Base-by-base conservation (phyloP, 2,329 filamentous ascomycete species). In the Onygena corvina region DNA sequence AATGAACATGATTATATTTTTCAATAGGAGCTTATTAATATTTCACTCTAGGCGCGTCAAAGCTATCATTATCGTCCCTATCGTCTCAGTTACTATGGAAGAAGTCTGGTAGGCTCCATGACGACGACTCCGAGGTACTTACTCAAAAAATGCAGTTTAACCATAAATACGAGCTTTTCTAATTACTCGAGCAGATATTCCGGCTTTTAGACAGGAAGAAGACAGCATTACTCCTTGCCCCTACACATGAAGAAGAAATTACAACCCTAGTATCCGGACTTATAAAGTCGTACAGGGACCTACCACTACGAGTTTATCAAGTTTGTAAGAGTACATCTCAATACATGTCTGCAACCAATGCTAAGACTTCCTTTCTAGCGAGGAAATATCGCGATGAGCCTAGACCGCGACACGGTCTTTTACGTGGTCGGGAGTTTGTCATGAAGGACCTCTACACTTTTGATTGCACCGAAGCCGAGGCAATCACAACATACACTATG, bases 371-470 rank as follows among this genome's bases (percentile, higher is more conserved):
- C n/a, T 21, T 12, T 18, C 48, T 21, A 86, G 83, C 86, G 25
- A 79, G 90, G 42, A 98, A 98, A 66, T 98, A 96, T 61, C 80
- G 92, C 45, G 92, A 98, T 68, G 92, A 98, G 67, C 77, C 83
- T 50, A 77, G 92, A 21, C 92, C 92, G 16, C 79, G 92, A 27
- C 86, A 94, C 58, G 92, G 92, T 9, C 73, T 98, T 1, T 72
- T 98, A 6, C 81, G 92, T 7, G 84, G 86, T 0, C 81, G 88
- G 53, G 92, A 98, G 61, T 98, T 98, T 59, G 69, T 87, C 57
- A 98, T 98, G 92, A 98, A 98, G 66, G 92, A 98, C 64, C 76
- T 98, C 1, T 98, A 98, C 64, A 95, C 89, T 0, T 98, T 98
- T 61, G 92, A 98, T 61, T 69, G 75, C 30, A 82, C 75, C 3